These are phyloP conservation scores for Aphanomyces invadans DNA, from an alignment of 352 stramenopile genomes.

Conservation along the genomic window DNA sequence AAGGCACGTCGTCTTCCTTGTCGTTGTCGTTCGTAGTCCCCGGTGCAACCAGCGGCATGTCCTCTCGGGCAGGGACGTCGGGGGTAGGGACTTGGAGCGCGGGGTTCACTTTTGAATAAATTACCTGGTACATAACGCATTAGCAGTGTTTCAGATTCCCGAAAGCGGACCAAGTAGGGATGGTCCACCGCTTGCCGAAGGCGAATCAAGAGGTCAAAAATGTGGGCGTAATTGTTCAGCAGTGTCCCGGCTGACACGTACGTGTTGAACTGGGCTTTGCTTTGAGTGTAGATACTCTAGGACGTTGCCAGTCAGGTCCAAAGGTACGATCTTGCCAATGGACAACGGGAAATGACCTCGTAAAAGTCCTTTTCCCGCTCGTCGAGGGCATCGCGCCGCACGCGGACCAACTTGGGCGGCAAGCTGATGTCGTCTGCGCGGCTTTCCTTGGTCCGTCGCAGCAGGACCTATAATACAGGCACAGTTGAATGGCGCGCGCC, in stretches of 20 bases:
- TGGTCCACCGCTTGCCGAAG: slow-evolving; percentile 98
- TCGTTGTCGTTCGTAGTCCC: slow-evolving; percentile 25
- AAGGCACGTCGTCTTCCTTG: slow-evolving; percentile 35
- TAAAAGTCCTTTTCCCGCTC: slow-evolving; percentile 98
- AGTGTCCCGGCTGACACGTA: slow-evolving; percentile 96
- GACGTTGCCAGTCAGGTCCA: too few relatives aligned
- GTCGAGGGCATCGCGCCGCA: slow-evolving; percentile 78
- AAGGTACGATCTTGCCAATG: neutral
- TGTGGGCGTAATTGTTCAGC: slow-evolving; percentile 99
- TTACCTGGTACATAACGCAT: too few relatives aligned
- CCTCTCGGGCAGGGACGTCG: slow-evolving; percentile 29
- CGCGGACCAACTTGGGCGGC: slow-evolving; percentile 79
- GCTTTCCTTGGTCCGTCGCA: slow-evolving; percentile 97
- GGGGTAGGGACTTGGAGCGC: slow-evolving; percentile 51
- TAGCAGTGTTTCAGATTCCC: too few relatives aligned
- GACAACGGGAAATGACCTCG: slow-evolving; percentile 59
- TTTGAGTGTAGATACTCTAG: slow-evolving; percentile 91
- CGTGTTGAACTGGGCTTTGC: slow-evolving; percentile 96
- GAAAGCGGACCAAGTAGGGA: slow-evolving; percentile 89
- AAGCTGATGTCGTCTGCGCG: slow-evolving; percentile 92
- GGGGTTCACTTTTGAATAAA: slow-evolving; percentile 83
- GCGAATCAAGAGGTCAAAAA: slow-evolving; percentile 97
- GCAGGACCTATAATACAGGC: slow-evolving; percentile 71
- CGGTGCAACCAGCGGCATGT: slow-evolving; percentile 46
- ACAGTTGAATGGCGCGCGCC: neutral